Percentiles rank a stretch among this genome's conserved stretches.
Evolutionary conservation across 148 eudicot species (phyloP).

Genomic region (Nyssa sinensis): DNA sequence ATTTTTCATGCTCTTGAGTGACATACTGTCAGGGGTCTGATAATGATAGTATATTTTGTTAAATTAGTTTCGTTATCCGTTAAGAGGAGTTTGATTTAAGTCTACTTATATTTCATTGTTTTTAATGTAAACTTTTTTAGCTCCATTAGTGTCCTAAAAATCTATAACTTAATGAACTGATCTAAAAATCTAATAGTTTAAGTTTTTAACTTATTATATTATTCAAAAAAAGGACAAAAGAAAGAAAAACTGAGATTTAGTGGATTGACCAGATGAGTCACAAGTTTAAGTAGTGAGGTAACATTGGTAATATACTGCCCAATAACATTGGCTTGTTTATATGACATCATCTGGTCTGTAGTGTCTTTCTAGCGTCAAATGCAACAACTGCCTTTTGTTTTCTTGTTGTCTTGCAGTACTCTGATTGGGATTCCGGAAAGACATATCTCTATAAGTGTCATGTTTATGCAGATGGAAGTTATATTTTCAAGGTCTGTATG

Average conservation of each 20-base stretch:
- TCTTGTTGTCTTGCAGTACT: conserved; percentile 41
- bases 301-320: not conserved
- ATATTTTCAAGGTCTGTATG: conserved; percentile 53
- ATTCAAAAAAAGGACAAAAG: not conserved
- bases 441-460: conserved; percentile 53
- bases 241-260: not conserved
- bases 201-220: not conserved
- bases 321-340: not conserved
- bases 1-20: not conserved
- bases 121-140: not conserved
- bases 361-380: not conserved
- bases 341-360: too few relatives aligned
- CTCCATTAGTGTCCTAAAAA: not conserved
- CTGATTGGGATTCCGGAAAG: conserved; percentile 62
- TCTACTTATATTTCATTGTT: not conserved
- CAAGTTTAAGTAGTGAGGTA: not conserved
- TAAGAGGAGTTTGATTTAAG: not conserved
- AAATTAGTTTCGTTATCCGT: not conserved
- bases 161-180: too few relatives aligned
- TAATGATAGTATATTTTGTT: not conserved
- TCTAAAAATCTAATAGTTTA: not conserved
- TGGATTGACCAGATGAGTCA: not conserved
- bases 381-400: not conserved
- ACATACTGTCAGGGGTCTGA: not conserved
- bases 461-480: conserved; percentile 52